Percentiles rank a stretch among this genome's conserved stretches.
Evolutionary conservation across 1,284 basidiomycete species (phyloP).

Genomic region (Neolentinus lepideus): DNA sequence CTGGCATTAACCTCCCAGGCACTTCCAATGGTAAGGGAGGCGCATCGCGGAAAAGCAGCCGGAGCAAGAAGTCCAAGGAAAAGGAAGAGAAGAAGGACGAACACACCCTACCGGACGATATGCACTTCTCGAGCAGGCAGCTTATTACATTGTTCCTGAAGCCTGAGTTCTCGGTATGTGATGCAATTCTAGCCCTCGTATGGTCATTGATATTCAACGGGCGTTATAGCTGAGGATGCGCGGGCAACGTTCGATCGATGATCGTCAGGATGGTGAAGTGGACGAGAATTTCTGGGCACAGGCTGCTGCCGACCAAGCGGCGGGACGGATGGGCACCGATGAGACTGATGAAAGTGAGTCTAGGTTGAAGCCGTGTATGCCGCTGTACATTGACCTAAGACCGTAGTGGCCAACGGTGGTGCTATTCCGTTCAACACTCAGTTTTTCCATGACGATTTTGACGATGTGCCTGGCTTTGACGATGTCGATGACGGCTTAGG

Average conservation of each 20-base stretch:
- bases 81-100: constrained; percentile 64
- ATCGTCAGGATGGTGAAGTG: constrained; percentile 72
- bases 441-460: constrained; percentile 93
- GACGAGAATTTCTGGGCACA: constrained; percentile 96
- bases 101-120: constrained; percentile 89
- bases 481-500: constrained; percentile 55
- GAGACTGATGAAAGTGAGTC: constrained; percentile 59
- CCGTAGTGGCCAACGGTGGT: constrained; percentile 36
- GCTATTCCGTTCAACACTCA: constrained; percentile 88
- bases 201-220: constrained; percentile 1
- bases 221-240: constrained; percentile 72
- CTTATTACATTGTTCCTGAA: constrained; percentile 92
- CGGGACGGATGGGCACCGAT: constrained; percentile 37
- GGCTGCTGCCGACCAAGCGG: constrained; percentile 77
- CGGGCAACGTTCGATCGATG: constrained; percentile 51
- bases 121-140: constrained; percentile 91
- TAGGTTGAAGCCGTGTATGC: not conserved
- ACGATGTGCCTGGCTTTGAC: constrained; percentile 75
- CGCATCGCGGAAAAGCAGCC: constrained; percentile 36
- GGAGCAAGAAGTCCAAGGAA: constrained; percentile 25
- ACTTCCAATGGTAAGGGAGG: constrained; percentile 35
- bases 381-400: constrained; percentile 3
- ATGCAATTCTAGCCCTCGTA: not conserved
- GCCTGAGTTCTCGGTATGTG: constrained; percentile 82
- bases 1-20: constrained; percentile 61